phyloP scores from a whole-genome alignment of 345 rosid genomes.

The Euphorbia tirucalli region DNA sequence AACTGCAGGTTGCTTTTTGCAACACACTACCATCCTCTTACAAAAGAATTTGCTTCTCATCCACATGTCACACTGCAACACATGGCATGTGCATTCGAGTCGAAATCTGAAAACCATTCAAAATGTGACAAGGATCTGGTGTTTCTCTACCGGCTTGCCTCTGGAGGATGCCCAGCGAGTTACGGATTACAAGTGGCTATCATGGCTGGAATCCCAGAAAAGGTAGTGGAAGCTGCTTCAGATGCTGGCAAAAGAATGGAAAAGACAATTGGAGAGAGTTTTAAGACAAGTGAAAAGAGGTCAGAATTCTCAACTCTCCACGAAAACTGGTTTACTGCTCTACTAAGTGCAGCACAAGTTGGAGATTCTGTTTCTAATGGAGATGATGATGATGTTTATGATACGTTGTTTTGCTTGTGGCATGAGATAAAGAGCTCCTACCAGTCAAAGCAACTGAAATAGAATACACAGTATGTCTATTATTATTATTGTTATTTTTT shows the following conservation, averaged over 20 bases:
- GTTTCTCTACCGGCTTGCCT: slow-evolving; percentile 68
- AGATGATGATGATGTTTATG: slow-evolving; percentile 51
- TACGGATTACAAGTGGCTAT: slow-evolving; percentile 82
- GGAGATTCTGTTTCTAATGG: slow-evolving; percentile 18
- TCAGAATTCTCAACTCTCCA: slow-evolving; percentile 87
- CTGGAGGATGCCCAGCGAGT: slow-evolving; percentile 92
- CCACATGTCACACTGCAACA: slow-evolving; percentile 77
- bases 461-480: not conserved
- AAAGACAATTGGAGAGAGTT: slow-evolving; percentile 60
- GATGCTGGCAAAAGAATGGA: slow-evolving; percentile 62
- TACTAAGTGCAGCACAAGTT: slow-evolving; percentile 36
- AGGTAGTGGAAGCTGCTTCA: slow-evolving; percentile 63
- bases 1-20: slow-evolving; percentile 88
- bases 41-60: slow-evolving; percentile 86
- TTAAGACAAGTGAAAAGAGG: slow-evolving; percentile 74
- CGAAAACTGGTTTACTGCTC: slow-evolving; percentile 73
- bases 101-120: slow-evolving; percentile 30
- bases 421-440: slow-evolving; percentile 56
- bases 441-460: slow-evolving; percentile 6
- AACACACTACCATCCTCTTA: slow-evolving; percentile 91
- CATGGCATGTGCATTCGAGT: slow-evolving; percentile 77
- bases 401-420: slow-evolving; percentile 76
- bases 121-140: slow-evolving; percentile 51
- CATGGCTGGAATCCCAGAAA: slow-evolving; percentile 88
- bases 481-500: too few species aligned